Base-by-base conservation (phyloP, 2,329 filamentous ascomycete genomes). In the Xylariaceae sp. region DNA sequence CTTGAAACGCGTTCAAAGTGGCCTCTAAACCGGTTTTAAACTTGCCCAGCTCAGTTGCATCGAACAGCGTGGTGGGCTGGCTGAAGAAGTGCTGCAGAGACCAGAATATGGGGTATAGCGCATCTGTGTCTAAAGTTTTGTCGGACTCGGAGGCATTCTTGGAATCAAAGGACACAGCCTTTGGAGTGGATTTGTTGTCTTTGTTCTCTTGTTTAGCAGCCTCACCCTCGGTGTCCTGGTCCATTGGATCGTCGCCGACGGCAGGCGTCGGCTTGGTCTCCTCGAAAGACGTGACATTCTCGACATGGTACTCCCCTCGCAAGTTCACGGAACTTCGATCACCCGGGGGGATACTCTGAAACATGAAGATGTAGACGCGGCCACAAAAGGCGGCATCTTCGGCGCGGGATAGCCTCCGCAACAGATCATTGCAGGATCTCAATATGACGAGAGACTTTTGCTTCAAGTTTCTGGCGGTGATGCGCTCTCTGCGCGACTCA, bases 321-420 rank as follows among this genome's bases (percentile, higher is more conserved):
- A 97, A 78, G 66, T 99, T 99, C 45, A 99, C 94, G 0, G 94
- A 97, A 68, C 94, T 97, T 68, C 93, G 94, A 71, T 99, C 95
- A 31, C 93, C 93, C 0, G 99, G 78, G 1, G 94, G 94, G 65
- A 99, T 97, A 69, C 91, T 96, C 69, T 99, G 94, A 71, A 97
- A 99, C 67, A 99, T 83, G 71, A 97, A 99, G 58, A 99, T 97
- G 71, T 97, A 97, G 22, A 99, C 94, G 38, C 94, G 83, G 14
- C 94, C 94, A 66, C 94, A 99, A 68, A 99, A 99, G 1, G 95
- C 91, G 0, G 94, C 95, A 70, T 99, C 94, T 69, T 97, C 92
- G 4, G 94, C 93, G 51, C 94, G 84, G n/a, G 94, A 97, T 2
- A 99, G 79, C 42, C 94, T 83, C 34, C 93, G 86, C n/a, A 99